Percentiles rank a stretch among this genome's conserved stretches.
Evolutionary conservation across 192 early-diverging fungal genomes (phyloP).

Genomic region (Dispira parvispora): DNA sequence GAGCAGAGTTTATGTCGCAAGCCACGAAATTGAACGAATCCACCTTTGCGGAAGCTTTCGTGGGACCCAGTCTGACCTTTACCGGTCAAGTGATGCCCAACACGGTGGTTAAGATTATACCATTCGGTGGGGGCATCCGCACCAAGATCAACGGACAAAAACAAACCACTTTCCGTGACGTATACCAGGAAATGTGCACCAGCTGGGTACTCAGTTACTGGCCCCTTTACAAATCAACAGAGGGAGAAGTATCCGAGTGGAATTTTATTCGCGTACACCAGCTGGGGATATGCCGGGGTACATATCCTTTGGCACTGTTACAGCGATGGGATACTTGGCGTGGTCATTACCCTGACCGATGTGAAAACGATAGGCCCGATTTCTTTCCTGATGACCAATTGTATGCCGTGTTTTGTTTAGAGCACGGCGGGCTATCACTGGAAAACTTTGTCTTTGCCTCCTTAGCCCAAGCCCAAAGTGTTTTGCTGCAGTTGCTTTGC

Average conservation of each 20-base stretch:
- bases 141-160: slow-evolving; percentile 22
- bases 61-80: slow-evolving; percentile 12
- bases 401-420: slow-evolving; percentile 53
- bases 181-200: slow-evolving; percentile 43
- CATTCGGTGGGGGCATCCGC: slow-evolving; percentile 40
- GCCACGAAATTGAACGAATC: slow-evolving; percentile 68
- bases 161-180: slow-evolving; percentile 31
- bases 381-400: slow-evolving; percentile 46
- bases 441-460: slow-evolving; percentile 28
- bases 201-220: slow-evolving; percentile 32
- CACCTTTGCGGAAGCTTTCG: slow-evolving; percentile 70
- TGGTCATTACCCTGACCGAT: slow-evolving; percentile 29
- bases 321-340: slow-evolving; percentile 58
- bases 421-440: slow-evolving; percentile 58
- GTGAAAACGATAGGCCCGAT: slow-evolving; percentile 62
- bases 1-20: not conserved
- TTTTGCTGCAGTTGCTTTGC: slow-evolving; percentile 47
- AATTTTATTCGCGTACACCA: slow-evolving; percentile 35
- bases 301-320: slow-evolving; percentile 43
- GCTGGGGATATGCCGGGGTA: slow-evolving; percentile 45
- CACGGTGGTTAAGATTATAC: slow-evolving; percentile 67
- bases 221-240: slow-evolving; percentile 26
- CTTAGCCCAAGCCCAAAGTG: slow-evolving; percentile 19
- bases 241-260: slow-evolving; percentile 23
- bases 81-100: slow-evolving; percentile 10